Conservation (phyloP, 2,329 filamentous ascomycete species). For the Colletotrichum scovillei region DNA sequence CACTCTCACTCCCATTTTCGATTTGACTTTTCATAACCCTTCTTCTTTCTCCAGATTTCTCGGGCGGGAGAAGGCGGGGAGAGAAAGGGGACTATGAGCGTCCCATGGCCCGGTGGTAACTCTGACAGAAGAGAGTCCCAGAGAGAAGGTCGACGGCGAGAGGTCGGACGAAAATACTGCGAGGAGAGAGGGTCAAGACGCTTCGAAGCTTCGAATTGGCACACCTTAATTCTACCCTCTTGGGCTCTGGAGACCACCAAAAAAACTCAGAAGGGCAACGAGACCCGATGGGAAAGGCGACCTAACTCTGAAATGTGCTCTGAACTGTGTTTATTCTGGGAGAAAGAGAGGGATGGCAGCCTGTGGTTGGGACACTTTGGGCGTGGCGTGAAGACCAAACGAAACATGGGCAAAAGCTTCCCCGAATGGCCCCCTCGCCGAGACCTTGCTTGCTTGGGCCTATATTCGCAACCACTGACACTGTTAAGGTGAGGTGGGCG, state of each 20-base stretch:
- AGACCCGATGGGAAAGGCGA: background rate
- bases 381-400: conserved; percentile 7
- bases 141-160: background rate
- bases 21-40: background rate
- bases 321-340: conserved; percentile 4
- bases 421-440: background rate
- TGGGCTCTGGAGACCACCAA: background rate
- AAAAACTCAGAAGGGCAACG: conserved; percentile 1
- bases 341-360: background rate
- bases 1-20: too few species aligned
- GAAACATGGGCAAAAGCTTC: conserved; percentile 35
- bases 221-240: background rate
- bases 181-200: conserved; percentile 9
- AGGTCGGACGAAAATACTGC: background rate
- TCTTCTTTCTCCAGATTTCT: background rate
- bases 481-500: background rate
- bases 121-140: background rate
- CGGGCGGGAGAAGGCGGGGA: background rate
- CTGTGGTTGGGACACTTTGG: background rate
- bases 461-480: conserved; percentile 9
- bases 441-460: conserved; percentile 4
- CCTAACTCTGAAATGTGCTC: too few species aligned
- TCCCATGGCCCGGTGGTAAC: background rate
- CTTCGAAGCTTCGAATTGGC: background rate
- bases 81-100: background rate